Conservation (phyloP, 306 rosid species). For the Canavalia gladiata region DNA sequence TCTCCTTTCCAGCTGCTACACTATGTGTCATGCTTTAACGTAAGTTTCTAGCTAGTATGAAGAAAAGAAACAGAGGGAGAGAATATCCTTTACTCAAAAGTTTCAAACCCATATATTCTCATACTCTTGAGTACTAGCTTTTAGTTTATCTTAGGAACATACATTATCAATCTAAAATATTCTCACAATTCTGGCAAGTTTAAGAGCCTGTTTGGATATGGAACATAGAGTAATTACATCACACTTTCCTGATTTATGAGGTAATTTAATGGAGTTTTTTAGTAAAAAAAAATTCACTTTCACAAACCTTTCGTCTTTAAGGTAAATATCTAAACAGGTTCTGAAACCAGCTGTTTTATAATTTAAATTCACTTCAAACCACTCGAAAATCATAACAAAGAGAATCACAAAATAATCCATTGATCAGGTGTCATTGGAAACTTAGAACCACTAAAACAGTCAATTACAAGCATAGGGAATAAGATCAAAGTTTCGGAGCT, state of each 20-base stretch:
- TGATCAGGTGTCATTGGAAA: background rate
- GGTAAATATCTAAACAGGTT: too few relatives aligned
- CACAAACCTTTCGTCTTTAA: too few relatives aligned
- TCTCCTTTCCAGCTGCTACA: background rate
- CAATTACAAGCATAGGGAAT: background rate
- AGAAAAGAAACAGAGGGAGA: conserved; percentile 14
- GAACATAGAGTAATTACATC: too few relatives aligned
- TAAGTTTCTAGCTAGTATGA: background rate
- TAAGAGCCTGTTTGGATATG: background rate
- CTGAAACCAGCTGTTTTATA: too few relatives aligned
- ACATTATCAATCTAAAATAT: background rate
- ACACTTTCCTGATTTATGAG: too few relatives aligned
- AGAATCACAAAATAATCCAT: conserved; percentile 1
- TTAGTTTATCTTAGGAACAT: background rate
- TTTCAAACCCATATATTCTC: conserved; percentile 33
- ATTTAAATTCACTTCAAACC: conserved; percentile 14
- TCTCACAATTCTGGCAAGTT: background rate
- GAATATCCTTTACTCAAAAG: conserved; percentile 33
- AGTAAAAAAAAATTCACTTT: too few relatives aligned
- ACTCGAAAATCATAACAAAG: background rate
- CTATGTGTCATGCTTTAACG: conserved; percentile 4
- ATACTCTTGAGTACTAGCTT: background rate
- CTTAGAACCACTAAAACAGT: conserved; percentile 15
- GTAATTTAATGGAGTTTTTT: too few relatives aligned
- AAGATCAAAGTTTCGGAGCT: background rate